Conservation (phyloP, 768 basidiomycete genomes). For the Cantharellus cinnabarinus region DNA sequence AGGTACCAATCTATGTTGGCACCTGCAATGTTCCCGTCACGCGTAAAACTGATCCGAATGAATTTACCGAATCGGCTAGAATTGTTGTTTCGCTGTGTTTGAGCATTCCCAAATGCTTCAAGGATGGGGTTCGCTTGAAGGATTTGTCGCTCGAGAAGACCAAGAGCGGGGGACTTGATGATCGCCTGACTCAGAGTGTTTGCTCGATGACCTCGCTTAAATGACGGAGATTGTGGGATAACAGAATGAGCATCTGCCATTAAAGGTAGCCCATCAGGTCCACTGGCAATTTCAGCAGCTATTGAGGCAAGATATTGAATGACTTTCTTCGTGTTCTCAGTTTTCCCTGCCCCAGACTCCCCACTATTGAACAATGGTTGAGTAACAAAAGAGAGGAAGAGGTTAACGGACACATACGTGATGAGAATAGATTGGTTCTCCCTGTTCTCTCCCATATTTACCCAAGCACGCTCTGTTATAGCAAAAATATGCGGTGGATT, state of each 20-base stretch:
- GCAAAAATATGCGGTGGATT: conserved; percentile 94
- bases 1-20: conserved; percentile 99
- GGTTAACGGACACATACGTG: conserved; percentile 41
- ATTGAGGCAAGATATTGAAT: conserved; percentile 98
- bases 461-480: conserved; percentile 93
- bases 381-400: not conserved
- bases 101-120: conserved; percentile 96
- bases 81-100: conserved; percentile 95
- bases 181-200: conserved; percentile 24
- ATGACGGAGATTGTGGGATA: conserved; percentile 44
- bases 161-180: conserved; percentile 29
- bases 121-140: conserved; percentile 93
- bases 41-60: conserved; percentile 83
- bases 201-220: conserved; percentile 21
- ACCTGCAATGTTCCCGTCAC: conserved; percentile 85
- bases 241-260: conserved; percentile 20
- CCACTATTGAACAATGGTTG: conserved; percentile 31
- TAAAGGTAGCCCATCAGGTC: conserved; percentile 44
- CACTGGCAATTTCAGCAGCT: conserved; percentile 46
- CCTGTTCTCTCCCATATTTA: conserved; percentile 91
- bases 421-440: conserved; percentile 97
- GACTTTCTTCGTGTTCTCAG: conserved; percentile 96
- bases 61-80: conserved; percentile 98
- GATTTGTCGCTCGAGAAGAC: conserved; percentile 86
- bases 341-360: conserved; percentile 98